These are phyloP conservation scores for Elaphomyces granulatus DNA, from an alignment of 495 filamentous ascomycete genomes.

Conservation along the genomic window DNA sequence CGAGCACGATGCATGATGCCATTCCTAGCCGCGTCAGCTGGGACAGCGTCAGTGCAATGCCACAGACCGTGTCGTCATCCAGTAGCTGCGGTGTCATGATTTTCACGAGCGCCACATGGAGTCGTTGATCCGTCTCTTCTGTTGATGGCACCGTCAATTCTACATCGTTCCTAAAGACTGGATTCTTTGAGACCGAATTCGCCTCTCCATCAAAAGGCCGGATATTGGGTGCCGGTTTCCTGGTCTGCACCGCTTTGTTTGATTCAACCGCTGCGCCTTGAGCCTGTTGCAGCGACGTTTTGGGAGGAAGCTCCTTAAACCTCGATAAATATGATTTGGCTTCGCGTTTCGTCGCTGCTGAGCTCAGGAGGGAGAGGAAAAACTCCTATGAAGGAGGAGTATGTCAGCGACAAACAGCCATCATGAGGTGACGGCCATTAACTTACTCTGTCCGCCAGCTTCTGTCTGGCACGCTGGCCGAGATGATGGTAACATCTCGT, in stretches of 20 bases:
- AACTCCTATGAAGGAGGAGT: constrained; percentile 46
- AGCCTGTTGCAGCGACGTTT: constrained; percentile 9
- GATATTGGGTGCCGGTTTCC: constrained; percentile 40
- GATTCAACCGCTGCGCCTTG: constrained; percentile 11
- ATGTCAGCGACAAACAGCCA: not conserved
- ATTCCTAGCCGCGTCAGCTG: constrained; percentile 74
- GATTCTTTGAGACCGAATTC: constrained; percentile 45
- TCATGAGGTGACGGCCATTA: not conserved
- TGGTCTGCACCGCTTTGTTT: constrained; percentile 8
- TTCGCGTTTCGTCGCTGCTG: constrained; percentile 79
- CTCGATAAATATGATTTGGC: constrained; percentile 76
- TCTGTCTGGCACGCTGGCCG: constrained; percentile 35
- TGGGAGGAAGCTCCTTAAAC: constrained; percentile 39
- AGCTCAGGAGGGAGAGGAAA: constrained; percentile 65
- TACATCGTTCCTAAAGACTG: constrained; percentile 42
- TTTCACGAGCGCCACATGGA: constrained; percentile 81
- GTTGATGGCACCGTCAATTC: constrained; percentile 20
- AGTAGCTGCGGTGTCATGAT: constrained; percentile 57
- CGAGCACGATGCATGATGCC: constrained; percentile 66
- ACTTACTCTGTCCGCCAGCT: constrained; percentile 30
- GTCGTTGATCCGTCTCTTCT: constrained; percentile 28
- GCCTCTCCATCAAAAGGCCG: constrained; percentile 42
- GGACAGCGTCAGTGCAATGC: constrained; percentile 67
- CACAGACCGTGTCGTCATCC: constrained; percentile 50
- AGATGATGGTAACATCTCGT: constrained; percentile 16